phyloP scores from a whole-genome alignment of 768 basidiomycete species.

The Rhizopogon vulgaris region DNA sequence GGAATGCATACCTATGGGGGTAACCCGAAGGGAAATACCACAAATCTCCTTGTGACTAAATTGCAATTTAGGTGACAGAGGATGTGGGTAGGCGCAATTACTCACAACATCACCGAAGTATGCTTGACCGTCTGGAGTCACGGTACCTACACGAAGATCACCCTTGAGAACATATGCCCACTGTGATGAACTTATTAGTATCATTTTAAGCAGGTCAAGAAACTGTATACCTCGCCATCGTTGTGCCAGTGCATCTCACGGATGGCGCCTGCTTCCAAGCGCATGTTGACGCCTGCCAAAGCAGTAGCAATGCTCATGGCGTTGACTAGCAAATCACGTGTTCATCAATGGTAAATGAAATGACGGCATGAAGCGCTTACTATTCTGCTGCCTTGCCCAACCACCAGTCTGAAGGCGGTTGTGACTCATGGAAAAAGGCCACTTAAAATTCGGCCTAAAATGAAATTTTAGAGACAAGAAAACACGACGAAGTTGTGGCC shows the following conservation, averaged over 20 bases:
- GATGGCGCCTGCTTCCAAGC: constrained; percentile 34
- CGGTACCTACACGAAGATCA: constrained; percentile 39
- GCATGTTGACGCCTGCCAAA: constrained; percentile 38
- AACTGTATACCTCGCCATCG: constrained; percentile 21
- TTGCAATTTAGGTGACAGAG: constrained; percentile 11
- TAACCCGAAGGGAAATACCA: constrained; percentile 58
- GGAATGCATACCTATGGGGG: constrained; percentile 33
- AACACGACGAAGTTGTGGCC: constrained; percentile 5
- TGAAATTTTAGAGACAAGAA: neutral
- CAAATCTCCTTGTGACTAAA: constrained; percentile 34
- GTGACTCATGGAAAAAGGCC: constrained; percentile 59
- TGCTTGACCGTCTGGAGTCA: constrained; percentile 46
- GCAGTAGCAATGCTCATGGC: constrained; percentile 34
- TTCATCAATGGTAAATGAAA: constrained; percentile 15
- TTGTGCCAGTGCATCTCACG: constrained; percentile 42
- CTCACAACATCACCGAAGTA: constrained; percentile 50
- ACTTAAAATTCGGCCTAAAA: constrained; percentile 46
- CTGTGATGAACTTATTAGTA: constrained; percentile 12
- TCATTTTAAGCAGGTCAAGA: neutral
- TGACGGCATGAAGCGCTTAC: constrained; percentile 22
- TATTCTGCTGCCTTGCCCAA: constrained; percentile 59
- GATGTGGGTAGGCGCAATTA: constrained; percentile 7
- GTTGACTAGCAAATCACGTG: constrained; percentile 22
- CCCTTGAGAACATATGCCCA: constrained; percentile 54
- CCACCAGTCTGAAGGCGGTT: constrained; percentile 57